phyloP scores from a whole-genome alignment of 2,329 filamentous ascomycete species.

The Sarocladium strictum region DNA sequence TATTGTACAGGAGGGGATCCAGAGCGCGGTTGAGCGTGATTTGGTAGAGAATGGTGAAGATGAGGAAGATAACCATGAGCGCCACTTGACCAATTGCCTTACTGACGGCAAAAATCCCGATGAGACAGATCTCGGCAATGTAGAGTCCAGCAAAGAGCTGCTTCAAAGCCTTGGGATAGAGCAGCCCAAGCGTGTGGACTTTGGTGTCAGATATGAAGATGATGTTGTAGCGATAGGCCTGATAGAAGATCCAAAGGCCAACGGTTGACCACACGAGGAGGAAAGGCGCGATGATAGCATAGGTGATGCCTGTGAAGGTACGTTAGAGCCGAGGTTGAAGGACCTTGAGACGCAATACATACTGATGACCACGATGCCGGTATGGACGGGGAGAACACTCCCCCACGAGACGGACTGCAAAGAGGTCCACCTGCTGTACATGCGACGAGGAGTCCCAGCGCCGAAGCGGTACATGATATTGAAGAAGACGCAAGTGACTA shows the following conservation, averaged over 20 bases:
- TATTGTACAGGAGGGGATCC: constrained; percentile 62
- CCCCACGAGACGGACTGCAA: constrained; percentile 70
- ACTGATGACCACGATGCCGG: constrained; percentile 69
- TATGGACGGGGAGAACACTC: constrained; percentile 67
- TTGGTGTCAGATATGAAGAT: constrained; percentile 72
- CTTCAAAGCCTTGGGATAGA: constrained; percentile 83
- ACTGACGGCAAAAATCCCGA: constrained; percentile 72
- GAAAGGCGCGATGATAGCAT: constrained; percentile 76
- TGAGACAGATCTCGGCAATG: constrained; percentile 69
- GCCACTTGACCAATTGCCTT: constrained; percentile 62
- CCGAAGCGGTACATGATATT: constrained; percentile 63
- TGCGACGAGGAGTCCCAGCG: constrained; percentile 69
- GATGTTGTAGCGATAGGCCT: constrained; percentile 81
- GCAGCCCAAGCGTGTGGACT: constrained; percentile 81
- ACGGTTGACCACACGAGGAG: constrained; percentile 74
- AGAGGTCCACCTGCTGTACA: constrained; percentile 66
- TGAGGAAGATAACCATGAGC: constrained; percentile 66
- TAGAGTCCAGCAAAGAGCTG: constrained; percentile 80
- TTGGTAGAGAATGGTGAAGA: constrained; percentile 74
- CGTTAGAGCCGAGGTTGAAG: too few species aligned
- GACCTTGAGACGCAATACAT: constrained; percentile 15
- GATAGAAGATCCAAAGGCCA: constrained; percentile 72
- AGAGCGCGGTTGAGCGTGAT: constrained; percentile 64
- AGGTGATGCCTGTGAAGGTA: constrained; percentile 58
- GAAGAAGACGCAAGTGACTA: constrained; percentile 58